Conservation (phyloP, 345 rosid species). For the Eucalyptus grandis region DNA sequence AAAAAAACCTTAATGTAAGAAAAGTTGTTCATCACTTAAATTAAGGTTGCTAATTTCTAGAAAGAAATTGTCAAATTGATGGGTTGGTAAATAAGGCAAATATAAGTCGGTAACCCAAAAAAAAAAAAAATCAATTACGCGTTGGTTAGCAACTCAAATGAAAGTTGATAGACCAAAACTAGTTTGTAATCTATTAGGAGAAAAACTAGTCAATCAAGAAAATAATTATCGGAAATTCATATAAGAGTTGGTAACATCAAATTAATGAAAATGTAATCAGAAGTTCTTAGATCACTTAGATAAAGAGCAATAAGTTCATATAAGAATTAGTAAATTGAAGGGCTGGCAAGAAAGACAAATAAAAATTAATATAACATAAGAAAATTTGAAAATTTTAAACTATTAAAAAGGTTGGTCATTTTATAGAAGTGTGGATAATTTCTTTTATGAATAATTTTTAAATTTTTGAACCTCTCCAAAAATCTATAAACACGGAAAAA, state of each 20-base stretch:
- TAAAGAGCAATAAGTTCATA: not conserved
- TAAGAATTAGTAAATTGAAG: not conserved
- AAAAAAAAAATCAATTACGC: not conserved
- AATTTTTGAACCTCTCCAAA: not conserved
- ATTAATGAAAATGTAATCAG: not conserved
- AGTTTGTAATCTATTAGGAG: not conserved
- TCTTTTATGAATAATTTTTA: not conserved
- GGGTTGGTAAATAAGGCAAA: not conserved
- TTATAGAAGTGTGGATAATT: not conserved
- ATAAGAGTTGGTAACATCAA: not conserved
- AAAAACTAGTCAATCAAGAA: not conserved
- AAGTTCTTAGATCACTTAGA: not conserved
- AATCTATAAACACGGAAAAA: not conserved
- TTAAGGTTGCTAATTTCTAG: not conserved
- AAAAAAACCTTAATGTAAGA: too few species aligned
- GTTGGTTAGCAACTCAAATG: not conserved
- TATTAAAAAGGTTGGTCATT: not conserved
- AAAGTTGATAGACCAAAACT: not conserved
- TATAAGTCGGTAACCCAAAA: not conserved
- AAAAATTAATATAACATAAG: not conserved
- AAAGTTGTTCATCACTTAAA: not conserved
- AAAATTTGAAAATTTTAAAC: not conserved
- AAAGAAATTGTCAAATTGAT: not conserved
- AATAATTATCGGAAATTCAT: not conserved
- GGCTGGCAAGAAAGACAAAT: not conserved